Percentiles rank a stretch among this genome's conserved stretches.
These are phyloP conservation scores for Phoma sp. DNA, from an alignment of 2,329 filamentous ascomycete species.

Conservation along the genomic window DNA sequence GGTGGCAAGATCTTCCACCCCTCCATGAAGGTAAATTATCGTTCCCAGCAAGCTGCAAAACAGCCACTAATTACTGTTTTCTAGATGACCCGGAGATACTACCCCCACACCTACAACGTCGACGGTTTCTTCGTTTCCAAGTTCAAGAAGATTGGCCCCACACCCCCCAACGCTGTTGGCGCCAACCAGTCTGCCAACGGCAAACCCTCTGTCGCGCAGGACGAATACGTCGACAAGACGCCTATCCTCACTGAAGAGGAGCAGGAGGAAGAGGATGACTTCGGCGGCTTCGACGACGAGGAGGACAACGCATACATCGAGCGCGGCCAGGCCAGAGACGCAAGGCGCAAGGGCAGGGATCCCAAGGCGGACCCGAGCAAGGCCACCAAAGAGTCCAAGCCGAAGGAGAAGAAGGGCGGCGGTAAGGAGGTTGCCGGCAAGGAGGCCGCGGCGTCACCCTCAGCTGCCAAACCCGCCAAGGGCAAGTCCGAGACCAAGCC, in stretches of 20 bases:
- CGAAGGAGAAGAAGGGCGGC: conserved; percentile 34
- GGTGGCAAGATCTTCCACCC: conserved; percentile 91
- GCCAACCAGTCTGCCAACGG: conserved; percentile 39
- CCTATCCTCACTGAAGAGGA: conserved; percentile 62
- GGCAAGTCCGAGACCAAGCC: conserved; percentile 10
- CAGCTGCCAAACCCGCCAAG: conserved; percentile 13
- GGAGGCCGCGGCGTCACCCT: conserved; percentile 18
- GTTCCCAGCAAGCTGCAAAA: background rate
- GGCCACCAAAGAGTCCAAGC: conserved; percentile 18
- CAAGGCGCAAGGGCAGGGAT: conserved; percentile 57
- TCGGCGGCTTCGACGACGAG: conserved; percentile 59
- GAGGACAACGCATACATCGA: conserved; percentile 58
- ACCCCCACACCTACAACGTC: conserved; percentile 59
- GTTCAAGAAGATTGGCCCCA: conserved; percentile 88
- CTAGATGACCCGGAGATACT: conserved; percentile 44
- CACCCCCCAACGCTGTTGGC: conserved; percentile 64
- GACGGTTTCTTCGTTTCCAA: conserved; percentile 99
- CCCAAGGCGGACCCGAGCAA: conserved; percentile 48
- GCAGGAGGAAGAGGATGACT: conserved; percentile 48
- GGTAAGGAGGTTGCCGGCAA: conserved; percentile 10
- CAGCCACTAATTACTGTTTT: conserved; percentile 60
- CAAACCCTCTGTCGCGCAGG: conserved; percentile 42
- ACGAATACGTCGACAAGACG: conserved; percentile 68
- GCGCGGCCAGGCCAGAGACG: conserved; percentile 49
- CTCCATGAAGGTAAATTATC: conserved; percentile 74